These are phyloP conservation scores for Acanthamoeba lenticulata DNA, from an alignment of 208 protist species.

Conservation along the genomic window DNA sequence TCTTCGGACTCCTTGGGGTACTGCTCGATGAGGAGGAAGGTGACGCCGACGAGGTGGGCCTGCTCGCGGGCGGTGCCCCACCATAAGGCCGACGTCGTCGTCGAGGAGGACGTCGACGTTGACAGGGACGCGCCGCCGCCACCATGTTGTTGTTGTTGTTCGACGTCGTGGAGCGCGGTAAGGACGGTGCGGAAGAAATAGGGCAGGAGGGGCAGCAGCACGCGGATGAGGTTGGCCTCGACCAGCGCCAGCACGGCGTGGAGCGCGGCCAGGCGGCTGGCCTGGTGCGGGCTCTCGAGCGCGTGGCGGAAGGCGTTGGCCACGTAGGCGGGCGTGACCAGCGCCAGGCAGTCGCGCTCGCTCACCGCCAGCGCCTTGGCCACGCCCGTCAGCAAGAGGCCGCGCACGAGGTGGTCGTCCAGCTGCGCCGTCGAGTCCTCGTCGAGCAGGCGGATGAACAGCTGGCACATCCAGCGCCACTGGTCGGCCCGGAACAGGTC, in stretches of 20 bases:
- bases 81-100: neutral
- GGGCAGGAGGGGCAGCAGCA: conserved; percentile 12
- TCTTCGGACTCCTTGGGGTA: conserved; percentile 63
- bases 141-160: too few relatives aligned
- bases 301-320: conserved; percentile 37
- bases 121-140: too few relatives aligned
- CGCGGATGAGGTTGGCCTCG: neutral
- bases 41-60: neutral
- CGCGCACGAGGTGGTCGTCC: neutral
- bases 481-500: conserved; percentile 16
- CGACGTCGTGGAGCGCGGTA: neutral
- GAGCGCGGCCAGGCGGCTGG: neutral
- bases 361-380: neutral
- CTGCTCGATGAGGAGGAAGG: conserved; percentile 60
- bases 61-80: neutral
- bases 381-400: neutral
- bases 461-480: conserved; percentile 47
- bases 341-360: neutral
- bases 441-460: conserved; percentile 25
- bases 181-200: conserved; percentile 12
- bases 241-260: neutral
- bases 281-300: neutral
- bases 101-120: neutral
- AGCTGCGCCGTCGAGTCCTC: too few relatives aligned
- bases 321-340: neutral